Percentiles rank a stretch among this genome's conserved stretches.
Evolutionary conservation across 495 filamentous ascomycete genomes (phyloP).

Genomic region (Cercophora newfieldiana): DNA sequence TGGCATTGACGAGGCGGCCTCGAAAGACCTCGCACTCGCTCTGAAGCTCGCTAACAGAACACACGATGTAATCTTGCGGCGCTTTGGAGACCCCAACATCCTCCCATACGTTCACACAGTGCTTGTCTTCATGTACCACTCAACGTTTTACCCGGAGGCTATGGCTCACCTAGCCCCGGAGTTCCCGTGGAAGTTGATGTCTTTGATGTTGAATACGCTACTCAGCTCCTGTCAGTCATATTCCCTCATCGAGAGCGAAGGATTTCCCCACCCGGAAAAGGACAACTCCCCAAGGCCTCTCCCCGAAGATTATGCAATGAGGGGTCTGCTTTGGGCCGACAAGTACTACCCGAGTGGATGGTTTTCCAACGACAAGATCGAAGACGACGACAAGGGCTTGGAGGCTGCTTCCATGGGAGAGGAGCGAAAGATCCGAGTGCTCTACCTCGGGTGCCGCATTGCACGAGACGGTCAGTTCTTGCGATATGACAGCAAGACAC

Average conservation of each 20-base stretch:
- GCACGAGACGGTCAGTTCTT: constrained; percentile 35
- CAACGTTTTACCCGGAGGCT: constrained; percentile 52
- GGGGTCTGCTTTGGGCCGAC: constrained; percentile 72
- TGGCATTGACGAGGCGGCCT: constrained; percentile 16
- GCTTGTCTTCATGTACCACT: constrained; percentile 66
- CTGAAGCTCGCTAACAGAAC: constrained; percentile 34
- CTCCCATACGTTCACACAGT: constrained; percentile 68
- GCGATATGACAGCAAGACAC: constrained; percentile 32
- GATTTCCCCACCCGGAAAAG: constrained; percentile 56
- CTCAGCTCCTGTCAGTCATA: constrained; percentile 43
- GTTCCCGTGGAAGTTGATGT: constrained; percentile 68
- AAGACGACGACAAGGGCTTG: constrained; percentile 74
- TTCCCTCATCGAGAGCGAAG: constrained; percentile 48
- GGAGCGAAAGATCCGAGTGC: constrained; percentile 68
- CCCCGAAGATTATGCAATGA: constrained; percentile 80
- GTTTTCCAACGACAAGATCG: constrained; percentile 67
- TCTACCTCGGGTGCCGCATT: constrained; percentile 68
- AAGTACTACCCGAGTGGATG: constrained; percentile 68
- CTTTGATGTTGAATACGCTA: constrained; percentile 67
- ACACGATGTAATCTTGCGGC: constrained; percentile 55
- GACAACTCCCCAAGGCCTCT: constrained; percentile 56
- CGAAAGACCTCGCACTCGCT: constrained; percentile 30
- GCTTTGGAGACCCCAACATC: constrained; percentile 62
- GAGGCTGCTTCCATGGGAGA: constrained; percentile 66
- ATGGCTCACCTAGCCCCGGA: constrained; percentile 40